phyloP scores from a whole-genome alignment of 345 rosid genomes.

The Melastoma malabathricum region DNA sequence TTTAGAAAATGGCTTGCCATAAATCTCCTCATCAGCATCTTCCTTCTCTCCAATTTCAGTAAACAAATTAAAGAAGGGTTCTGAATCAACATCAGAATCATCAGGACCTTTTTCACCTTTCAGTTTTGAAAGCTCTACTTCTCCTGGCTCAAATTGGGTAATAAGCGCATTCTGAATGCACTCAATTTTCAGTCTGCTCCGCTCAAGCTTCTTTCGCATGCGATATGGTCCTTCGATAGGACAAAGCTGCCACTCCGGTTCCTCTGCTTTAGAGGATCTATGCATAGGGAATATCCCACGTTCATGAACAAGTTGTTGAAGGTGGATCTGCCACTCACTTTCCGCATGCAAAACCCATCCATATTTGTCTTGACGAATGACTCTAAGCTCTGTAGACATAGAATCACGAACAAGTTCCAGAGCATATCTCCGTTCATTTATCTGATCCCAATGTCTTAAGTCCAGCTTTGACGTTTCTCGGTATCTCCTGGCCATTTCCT shows the following conservation, averaged over 20 bases:
- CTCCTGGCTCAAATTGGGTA: conserved; percentile 64
- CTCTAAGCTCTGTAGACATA: conserved; percentile 97
- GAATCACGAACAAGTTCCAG: conserved; percentile 86
- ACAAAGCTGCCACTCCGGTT: conserved; percentile 98
- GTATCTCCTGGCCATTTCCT: conserved; percentile 86
- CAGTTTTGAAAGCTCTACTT: conserved; percentile 40
- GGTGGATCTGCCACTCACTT: conserved; percentile 97
- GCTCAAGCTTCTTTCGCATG: conserved; percentile 98
- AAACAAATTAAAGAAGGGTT: conserved; percentile 45
- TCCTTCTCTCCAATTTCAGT: conserved; percentile 23
- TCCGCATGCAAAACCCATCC: conserved; percentile 99
- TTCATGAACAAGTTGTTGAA: conserved; percentile 94
- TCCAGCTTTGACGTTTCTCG: conserved; percentile 73
- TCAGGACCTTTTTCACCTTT: conserved; percentile 42
- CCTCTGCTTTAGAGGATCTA: conserved; percentile 39
- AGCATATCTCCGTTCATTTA: conserved; percentile 90
- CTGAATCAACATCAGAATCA: conserved; percentile 62
- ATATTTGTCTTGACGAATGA: conserved; percentile 97
- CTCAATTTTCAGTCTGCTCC: conserved; percentile 66
- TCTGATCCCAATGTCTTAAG: conserved; percentile 86
- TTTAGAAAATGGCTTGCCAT: conserved; percentile 44
- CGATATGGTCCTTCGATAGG: conserved; percentile 98
- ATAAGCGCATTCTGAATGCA: conserved; percentile 71
- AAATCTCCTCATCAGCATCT: conserved; percentile 36
- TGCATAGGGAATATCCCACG: conserved; percentile 88